These are phyloP conservation scores for Drosera spatulata DNA, from an alignment of 179 eudicot species.

Conservation along the genomic window DNA sequence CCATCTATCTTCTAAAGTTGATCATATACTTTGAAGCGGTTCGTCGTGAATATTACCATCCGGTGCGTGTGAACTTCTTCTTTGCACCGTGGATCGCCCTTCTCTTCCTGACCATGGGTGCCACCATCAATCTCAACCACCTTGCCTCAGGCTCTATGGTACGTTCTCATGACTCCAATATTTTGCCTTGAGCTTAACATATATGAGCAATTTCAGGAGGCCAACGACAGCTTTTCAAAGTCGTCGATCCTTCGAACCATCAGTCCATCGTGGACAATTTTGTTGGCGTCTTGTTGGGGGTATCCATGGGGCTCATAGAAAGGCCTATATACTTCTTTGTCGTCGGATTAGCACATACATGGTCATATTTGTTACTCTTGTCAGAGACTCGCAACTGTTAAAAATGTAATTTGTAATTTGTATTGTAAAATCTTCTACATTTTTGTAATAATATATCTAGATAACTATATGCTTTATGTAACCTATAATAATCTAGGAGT, in stretches of 20 bases:
- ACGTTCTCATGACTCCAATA: conserved; percentile 70
- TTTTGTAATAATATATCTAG: too few relatives aligned
- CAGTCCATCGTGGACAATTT: conserved; percentile 87
- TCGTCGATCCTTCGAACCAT: conserved; percentile 28
- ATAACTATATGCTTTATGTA: too few relatives aligned
- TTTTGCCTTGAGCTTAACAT: conserved; percentile 69
- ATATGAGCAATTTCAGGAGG: conserved; percentile 96
- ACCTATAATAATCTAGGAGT: too few relatives aligned
- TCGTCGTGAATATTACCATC: conserved; percentile 85
- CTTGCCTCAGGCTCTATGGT: conserved; percentile 48
- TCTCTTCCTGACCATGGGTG: conserved; percentile 51
- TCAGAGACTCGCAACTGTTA: neutral
- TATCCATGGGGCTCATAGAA: conserved; percentile 77
- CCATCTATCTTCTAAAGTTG: conserved; percentile 41
- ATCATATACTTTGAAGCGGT: conserved; percentile 81
- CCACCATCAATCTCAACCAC: conserved; percentile 38
- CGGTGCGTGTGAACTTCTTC: conserved; percentile 79
- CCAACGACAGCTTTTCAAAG: conserved; percentile 56
- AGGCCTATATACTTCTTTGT: conserved; percentile 88
- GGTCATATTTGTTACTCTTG: too few relatives aligned
- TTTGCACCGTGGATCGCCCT: conserved; percentile 80
- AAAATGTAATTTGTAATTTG: too few relatives aligned
- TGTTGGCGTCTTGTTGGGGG: conserved; percentile 75
- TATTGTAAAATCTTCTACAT: too few relatives aligned
- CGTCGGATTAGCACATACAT: conserved; percentile 62